Evolutionary conservation across 768 basidiomycete genomes (phyloP).

Genomic region (Paxillus rubicundulus): DNA sequence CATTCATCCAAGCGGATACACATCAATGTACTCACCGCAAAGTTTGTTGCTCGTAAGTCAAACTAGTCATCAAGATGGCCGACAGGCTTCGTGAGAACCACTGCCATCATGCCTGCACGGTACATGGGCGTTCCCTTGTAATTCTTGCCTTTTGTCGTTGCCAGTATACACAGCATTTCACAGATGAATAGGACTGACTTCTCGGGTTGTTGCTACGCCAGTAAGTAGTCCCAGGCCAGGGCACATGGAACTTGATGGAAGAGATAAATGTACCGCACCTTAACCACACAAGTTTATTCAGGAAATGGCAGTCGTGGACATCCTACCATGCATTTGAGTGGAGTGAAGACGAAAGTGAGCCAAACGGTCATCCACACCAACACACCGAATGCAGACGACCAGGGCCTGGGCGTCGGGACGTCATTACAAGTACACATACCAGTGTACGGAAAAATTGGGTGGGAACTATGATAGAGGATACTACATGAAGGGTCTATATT

Average conservation of each 20-base stretch:
- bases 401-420: no score
- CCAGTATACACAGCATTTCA: not conserved
- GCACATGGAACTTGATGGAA: no score
- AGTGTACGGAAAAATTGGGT: not conserved
- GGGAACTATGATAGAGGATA: constrained; percentile 5
- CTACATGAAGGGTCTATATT: constrained; percentile 20
- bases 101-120: not conserved
- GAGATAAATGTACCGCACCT: no score
- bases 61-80: not conserved
- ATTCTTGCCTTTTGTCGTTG: not conserved
- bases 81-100: not conserved
- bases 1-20: not conserved
- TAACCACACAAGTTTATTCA: not conserved
- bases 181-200: not conserved
- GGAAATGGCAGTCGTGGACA: constrained; percentile 1
- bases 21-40: not conserved
- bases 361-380: not conserved
- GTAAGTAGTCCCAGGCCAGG: not conserved
- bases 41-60: not conserved
- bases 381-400: not conserved
- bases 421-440: no score
- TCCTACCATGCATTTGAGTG: no score
- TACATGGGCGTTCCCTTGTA: no score
- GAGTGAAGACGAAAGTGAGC: no score
- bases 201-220: no score